phyloP scores from a whole-genome alignment of 345 rosid species.

The Ceriops tagal region DNA sequence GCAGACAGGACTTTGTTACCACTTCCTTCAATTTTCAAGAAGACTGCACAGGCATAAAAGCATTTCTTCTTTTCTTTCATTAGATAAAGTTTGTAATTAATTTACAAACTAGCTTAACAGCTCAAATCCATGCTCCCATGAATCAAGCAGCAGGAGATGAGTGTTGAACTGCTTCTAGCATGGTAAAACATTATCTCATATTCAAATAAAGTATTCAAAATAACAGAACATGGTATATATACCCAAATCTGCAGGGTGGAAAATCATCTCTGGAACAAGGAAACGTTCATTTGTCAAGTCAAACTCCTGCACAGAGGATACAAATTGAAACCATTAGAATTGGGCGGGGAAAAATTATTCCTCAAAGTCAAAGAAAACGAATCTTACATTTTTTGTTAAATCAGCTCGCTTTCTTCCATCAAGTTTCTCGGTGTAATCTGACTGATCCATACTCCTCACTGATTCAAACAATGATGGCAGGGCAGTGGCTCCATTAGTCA shows the following conservation, averaged over 20 bases:
- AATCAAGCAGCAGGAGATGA: neutral
- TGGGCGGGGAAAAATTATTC: neutral
- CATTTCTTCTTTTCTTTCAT: no score
- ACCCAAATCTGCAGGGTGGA: constrained; percentile 96
- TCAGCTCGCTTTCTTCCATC: constrained; percentile 58
- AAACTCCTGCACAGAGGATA: constrained; percentile 62
- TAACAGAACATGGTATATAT: constrained; percentile 10
- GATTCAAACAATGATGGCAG: constrained; percentile 14
- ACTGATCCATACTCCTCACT: constrained; percentile 23
- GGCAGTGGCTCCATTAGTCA: constrained; percentile 19
- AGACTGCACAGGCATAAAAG: no score
- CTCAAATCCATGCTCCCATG: neutral
- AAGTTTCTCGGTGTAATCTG: constrained; percentile 31
- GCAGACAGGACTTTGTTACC: constrained; percentile 8
- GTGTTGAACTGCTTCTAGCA: neutral
- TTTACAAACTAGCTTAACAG: no score
- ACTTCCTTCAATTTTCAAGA: no score
- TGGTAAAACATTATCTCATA: neutral
- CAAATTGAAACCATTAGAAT: constrained; percentile 6
- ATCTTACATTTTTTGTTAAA: constrained; percentile 59
- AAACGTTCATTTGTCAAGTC: constrained; percentile 90
- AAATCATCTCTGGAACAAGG: constrained; percentile 92
- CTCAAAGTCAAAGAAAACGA: constrained; percentile 1
- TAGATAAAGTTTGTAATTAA: no score
- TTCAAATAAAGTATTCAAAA: no score